Evolutionary conservation across 1,139 yeast species (phyloP).

Genomic region (Blastobotrys arbuscula): DNA sequence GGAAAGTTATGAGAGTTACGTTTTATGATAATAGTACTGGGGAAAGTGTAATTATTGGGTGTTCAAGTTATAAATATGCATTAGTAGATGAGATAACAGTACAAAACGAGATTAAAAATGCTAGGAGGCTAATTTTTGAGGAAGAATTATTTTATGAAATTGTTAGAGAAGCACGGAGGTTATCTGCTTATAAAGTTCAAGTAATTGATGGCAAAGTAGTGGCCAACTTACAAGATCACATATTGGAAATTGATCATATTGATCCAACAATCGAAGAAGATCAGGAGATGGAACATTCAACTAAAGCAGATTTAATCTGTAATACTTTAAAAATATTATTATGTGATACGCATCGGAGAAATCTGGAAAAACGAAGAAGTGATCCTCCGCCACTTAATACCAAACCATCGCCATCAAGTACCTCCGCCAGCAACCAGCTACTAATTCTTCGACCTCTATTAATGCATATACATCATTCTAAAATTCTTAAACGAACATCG

Average conservation of each 20-base stretch:
- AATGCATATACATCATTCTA: constrained; percentile 63
- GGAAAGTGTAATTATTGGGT: constrained; percentile 25
- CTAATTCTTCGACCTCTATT: constrained; percentile 56
- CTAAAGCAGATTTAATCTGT: constrained; percentile 49
- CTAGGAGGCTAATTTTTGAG: constrained; percentile 72
- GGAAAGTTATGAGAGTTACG: constrained; percentile 39
- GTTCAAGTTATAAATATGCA: constrained; percentile 18
- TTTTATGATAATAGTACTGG: constrained; percentile 25
- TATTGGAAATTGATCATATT: constrained; percentile 64
- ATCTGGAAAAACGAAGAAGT: constrained; percentile 41
- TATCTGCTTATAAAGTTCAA: constrained; percentile 68
- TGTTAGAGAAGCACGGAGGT: constrained; percentile 64
- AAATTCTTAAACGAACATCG: constrained; percentile 41
- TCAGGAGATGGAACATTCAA: constrained; percentile 12
- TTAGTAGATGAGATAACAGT: constrained; percentile 21
- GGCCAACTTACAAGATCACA: constrained; percentile 60
- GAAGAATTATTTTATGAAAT: constrained; percentile 73
- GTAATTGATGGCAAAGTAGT: constrained; percentile 59
- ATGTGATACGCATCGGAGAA: constrained; percentile 53
- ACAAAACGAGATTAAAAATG: constrained; percentile 31
- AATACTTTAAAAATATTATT: constrained; percentile 53
- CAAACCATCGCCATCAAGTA: constrained; percentile 22
- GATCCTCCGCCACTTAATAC: constrained; percentile 27
- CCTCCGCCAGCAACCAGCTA: constrained; percentile 37
- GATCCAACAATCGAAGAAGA: constrained; percentile 27